Percentiles rank a stretch among this genome's conserved stretches.
These are phyloP conservation scores for Holtermanniella nyarrowii DNA, from an alignment of 768 basidiomycete genomes.

Conservation along the genomic window DNA sequence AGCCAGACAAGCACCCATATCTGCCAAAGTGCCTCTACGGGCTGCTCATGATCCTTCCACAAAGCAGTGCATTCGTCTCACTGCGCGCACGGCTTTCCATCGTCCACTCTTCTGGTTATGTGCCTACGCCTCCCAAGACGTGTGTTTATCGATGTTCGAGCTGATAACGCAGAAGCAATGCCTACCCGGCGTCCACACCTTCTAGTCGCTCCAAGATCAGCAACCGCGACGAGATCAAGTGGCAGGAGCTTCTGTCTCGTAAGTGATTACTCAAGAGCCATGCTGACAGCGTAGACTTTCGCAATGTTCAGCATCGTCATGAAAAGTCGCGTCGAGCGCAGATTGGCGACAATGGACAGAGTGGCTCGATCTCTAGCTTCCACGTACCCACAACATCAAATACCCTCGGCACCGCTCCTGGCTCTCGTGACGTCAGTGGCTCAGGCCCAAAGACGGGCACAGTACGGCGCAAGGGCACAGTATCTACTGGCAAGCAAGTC, in stretches of 20 bases:
- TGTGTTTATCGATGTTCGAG: conserved; percentile 42
- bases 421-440: conserved; percentile 5
- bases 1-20: conserved; percentile 92
- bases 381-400: conserved; percentile 16
- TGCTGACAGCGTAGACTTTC: conserved; percentile 51
- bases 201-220: conserved; percentile 63
- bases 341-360: conserved; percentile 49
- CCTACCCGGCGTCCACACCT: conserved; percentile 17
- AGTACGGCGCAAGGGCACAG: conserved; percentile 5
- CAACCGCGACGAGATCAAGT: conserved; percentile 83
- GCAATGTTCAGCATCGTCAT: conserved; percentile 75
- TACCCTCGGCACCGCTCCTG: conserved; percentile 4
- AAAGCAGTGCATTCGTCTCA: conserved; percentile 91
- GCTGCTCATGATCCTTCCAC: conserved; percentile 88
- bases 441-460: conserved; percentile 1
- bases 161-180: neutral
- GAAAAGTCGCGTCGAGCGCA: conserved; percentile 78
- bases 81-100: conserved; percentile 87
- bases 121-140: conserved; percentile 82
- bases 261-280: conserved; percentile 6
- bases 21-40: conserved; percentile 97
- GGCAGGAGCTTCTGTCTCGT: conserved; percentile 80
- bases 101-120: conserved; percentile 86
- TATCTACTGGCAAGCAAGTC: neutral
- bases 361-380: conserved; percentile 17